Evolutionary conservation across 768 basidiomycete genomes (phyloP).

Genomic region (Chalciporus piperatus): DNA sequence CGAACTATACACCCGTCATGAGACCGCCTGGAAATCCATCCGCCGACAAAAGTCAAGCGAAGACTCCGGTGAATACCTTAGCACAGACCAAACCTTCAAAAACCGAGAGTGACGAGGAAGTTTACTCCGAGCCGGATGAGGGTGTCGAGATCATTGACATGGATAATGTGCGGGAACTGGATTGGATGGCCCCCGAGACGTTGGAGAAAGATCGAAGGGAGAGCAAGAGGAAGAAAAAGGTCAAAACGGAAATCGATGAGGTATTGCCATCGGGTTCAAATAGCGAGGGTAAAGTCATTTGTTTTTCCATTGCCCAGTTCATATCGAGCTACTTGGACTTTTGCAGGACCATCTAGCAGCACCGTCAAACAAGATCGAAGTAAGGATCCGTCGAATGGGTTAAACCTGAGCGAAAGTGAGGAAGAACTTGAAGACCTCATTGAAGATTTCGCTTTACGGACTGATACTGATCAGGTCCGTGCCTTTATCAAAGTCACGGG

Average conservation of each 20-base stretch:
- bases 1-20: conserved; percentile 52
- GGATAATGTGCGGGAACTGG: conserved; percentile 72
- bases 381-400: conserved; percentile 53
- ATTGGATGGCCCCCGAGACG: conserved; percentile 87
- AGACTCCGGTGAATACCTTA: not conserved
- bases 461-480: conserved; percentile 40
- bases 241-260: conserved; percentile 48
- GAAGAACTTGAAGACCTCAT: conserved; percentile 78
- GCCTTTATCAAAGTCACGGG: not conserved
- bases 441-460: conserved; percentile 57
- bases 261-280: conserved; percentile 23
- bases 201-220: conserved; percentile 49
- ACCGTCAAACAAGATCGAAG: conserved; percentile 21
- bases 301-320: not conserved
- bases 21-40: conserved; percentile 25
- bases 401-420: conserved; percentile 73
- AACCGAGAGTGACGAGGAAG: conserved; percentile 54
- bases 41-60: conserved; percentile 8
- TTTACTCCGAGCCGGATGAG: conserved; percentile 85
- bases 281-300: conserved; percentile 32
- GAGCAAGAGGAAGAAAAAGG: conserved; percentile 33
- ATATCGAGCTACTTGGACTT: not conserved
- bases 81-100: conserved; percentile 27
- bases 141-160: conserved; percentile 87
- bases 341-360: not conserved